Conservation (phyloP, 1,284 basidiomycete species). For the Exobasidium rhododendri region DNA sequence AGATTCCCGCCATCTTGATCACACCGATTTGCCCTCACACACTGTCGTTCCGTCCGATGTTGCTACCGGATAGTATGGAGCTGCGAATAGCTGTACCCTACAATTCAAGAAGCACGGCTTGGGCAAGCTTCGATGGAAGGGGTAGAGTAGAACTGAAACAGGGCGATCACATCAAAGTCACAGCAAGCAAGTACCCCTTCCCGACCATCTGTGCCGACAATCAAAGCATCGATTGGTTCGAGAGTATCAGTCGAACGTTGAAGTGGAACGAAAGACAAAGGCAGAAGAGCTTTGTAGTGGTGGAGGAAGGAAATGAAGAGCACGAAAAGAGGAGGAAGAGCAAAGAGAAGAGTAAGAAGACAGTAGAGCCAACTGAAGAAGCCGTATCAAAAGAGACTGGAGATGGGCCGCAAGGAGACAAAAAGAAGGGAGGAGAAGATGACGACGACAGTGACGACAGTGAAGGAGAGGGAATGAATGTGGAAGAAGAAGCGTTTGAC, state of each 20-base stretch:
- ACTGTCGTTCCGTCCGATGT: slow-evolving; percentile 95
- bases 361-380: background rate
- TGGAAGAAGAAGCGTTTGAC: slow-evolving; percentile 44
- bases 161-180: slow-evolving; percentile 99
- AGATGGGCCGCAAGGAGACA: background rate
- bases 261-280: slow-evolving; percentile 64
- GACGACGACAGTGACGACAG: slow-evolving; percentile 25
- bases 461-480: slow-evolving; percentile 28
- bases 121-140: slow-evolving; percentile 97
- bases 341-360: background rate
- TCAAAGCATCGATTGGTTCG: slow-evolving; percentile 98
- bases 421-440: slow-evolving; percentile 15
- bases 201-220: slow-evolving; percentile 97
- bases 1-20: slow-evolving; percentile 93
- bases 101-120: slow-evolving; percentile 95
- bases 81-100: slow-evolving; percentile 96
- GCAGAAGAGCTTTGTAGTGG: slow-evolving; percentile 50
- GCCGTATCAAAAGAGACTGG: background rate
- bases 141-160: slow-evolving; percentile 79
- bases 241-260: slow-evolving; percentile 87
- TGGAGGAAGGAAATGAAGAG: slow-evolving; percentile 72
- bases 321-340: background rate
- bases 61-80: slow-evolving; percentile 94
- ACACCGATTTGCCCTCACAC: slow-evolving; percentile 99
- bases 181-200: slow-evolving; percentile 95